A percentile compares a stretch with the other conserved stretches of the same genome.
These are phyloP conservation scores for Penicillium sp. DNA, from an alignment of 2,329 filamentous ascomycete species.

Conservation along the genomic window DNA sequence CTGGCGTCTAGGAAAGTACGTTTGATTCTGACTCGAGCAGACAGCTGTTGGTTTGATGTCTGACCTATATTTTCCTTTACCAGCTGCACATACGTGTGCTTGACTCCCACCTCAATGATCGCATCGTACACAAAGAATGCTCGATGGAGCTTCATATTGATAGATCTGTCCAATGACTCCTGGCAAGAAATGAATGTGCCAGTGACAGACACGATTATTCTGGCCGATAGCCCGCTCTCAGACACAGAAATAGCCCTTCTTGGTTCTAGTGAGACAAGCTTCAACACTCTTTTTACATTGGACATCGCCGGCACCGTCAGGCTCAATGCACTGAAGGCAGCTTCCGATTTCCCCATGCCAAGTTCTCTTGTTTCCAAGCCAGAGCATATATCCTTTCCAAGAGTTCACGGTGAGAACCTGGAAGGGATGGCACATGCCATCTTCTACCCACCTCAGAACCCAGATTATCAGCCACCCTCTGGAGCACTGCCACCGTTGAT, in stretches of 20 bases:
- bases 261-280: conserved; percentile 4
- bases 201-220: conserved; percentile 2
- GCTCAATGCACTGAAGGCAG: neutral
- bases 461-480: conserved; percentile 38
- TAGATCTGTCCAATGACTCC: neutral
- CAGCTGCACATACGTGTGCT: conserved; percentile 6
- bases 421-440: conserved; percentile 41
- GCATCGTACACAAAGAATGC: conserved; percentile 6
- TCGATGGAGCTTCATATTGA: conserved; percentile 4
- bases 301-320: neutral
- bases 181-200: conserved; percentile 3
- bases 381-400: conserved; percentile 37
- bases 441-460: conserved; percentile 51
- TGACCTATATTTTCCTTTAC: neutral
- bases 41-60: neutral
- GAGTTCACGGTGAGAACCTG: conserved; percentile 23
- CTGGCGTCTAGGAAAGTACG: conserved; percentile 26
- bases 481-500: conserved; percentile 50
- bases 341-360: conserved; percentile 4
- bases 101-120: neutral
- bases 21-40: neutral
- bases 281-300: conserved; percentile 1
- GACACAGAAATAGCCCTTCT: conserved; percentile 1
- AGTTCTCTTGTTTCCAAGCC: conserved; percentile 17
- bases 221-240: neutral